phyloP scores from a whole-genome alignment of 2,329 filamentous ascomycete genomes.

The Fonsecaea pugnacius region DNA sequence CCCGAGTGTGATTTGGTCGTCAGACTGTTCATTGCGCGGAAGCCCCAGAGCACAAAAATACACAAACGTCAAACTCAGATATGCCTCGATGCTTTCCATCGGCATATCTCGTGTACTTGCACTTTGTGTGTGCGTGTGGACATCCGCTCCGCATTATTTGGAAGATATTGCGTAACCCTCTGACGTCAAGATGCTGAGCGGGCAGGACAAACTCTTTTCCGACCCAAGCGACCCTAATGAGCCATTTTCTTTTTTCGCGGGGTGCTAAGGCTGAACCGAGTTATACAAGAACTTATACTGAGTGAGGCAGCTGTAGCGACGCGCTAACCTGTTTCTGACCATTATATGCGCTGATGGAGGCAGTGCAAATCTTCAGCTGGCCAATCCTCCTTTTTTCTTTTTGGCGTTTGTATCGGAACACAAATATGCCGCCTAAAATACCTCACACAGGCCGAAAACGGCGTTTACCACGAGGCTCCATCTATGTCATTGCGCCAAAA shows the following conservation, averaged over 20 bases:
- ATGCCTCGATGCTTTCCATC: background rate
- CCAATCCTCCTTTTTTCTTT: background rate
- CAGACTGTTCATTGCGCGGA: background rate
- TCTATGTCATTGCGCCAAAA: background rate
- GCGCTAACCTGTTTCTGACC: background rate
- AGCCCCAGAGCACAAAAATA: background rate
- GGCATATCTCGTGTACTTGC: background rate
- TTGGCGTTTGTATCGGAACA: background rate
- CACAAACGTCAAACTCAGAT: background rate
- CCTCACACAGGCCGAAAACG: background rate
- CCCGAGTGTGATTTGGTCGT: background rate
- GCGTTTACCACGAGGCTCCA: background rate
- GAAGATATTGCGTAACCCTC: background rate
- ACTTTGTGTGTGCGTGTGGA: background rate
- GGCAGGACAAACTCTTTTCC: constrained; percentile 8
- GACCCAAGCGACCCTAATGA: background rate
- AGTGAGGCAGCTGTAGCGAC: background rate
- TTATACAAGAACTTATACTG: background rate
- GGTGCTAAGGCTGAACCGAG: background rate
- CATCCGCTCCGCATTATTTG: background rate
- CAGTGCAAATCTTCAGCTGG: background rate
- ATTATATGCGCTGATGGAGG: background rate
- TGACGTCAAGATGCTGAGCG: background rate
- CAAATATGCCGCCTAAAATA: background rate
- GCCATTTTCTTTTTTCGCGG: constrained; percentile 11